Evolutionary conservation across 179 eudicot species (phyloP), one percentile per base, ranked within the genome.

Genomic region (Beta macrorhiza): DNA sequence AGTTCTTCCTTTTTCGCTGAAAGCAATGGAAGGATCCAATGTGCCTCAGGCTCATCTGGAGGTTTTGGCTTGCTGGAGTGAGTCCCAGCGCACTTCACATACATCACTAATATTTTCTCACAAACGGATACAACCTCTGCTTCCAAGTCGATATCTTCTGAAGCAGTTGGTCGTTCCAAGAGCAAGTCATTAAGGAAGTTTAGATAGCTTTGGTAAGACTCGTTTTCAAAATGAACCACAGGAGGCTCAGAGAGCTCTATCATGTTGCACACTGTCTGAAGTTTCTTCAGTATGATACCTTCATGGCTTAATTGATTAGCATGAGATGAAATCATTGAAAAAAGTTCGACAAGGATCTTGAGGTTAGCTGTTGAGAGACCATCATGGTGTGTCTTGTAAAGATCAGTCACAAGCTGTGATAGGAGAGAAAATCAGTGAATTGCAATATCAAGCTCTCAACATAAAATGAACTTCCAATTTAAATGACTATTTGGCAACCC

Each of bases 161-260:
- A 80, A 67, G 88, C 52, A n/a, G 90, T 85, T 20, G 88, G 82
- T 82, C 84, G 89, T 22, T 86, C 83, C 49, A 71, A 71, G 6
- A 89, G 88, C 74, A 92, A 67, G 80, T 87, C 91, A 78, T 87
- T 90, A 57, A 94, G 91, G 81, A 94, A 89, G 82, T 81, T 87
- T 22, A 94, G 85, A 84, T 90, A 90, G 79, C 84, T 90, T 83
- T 89, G 91, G 79, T 81, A 86, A 47, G 93, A 90, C 79, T 96
- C 99, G 15, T 89, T 96, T 82, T 96, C 91, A 82, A 94, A 96
- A 83, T 91, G 91, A 74, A 96, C 97, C n/a, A 91, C 81, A 0
- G 99, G 99, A 7, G 97, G 97, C 11, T 90, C 95, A 32, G 99
- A 82, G 76, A 97, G 88, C 78, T 94, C 98, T 70, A 97, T 88